Percentiles rank a stretch among this genome's conserved stretches.
Evolutionary conservation across 2,329 filamentous ascomycete species (phyloP).

Genomic region (Purpureocillium lavendulum): DNA sequence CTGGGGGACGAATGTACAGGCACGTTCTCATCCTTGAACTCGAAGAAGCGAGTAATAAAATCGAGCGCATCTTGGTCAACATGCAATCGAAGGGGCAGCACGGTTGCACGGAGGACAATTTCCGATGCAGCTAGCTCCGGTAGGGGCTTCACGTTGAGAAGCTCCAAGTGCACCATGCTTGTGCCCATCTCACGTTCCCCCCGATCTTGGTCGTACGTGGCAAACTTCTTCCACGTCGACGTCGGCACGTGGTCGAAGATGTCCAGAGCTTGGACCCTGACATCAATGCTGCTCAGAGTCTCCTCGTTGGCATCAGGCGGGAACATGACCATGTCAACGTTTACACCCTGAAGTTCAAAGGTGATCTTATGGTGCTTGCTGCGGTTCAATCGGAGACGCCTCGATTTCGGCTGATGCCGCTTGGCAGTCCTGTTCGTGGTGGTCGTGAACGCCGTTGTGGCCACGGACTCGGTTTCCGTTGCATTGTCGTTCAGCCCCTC

Average conservation of each 20-base stretch:
- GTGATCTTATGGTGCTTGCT: constrained; percentile 93
- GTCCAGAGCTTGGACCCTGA: constrained; percentile 75
- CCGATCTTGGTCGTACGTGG: constrained; percentile 82
- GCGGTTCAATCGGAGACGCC: constrained; percentile 65
- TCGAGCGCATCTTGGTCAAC: constrained; percentile 97
- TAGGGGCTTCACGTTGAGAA: constrained; percentile 81
- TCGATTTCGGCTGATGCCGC: constrained; percentile 36
- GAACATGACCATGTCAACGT: constrained; percentile 74
- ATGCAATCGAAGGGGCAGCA: constrained; percentile 82
- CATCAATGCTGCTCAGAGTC: constrained; percentile 78
- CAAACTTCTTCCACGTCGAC: constrained; percentile 97
- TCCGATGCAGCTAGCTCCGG: constrained; percentile 80
- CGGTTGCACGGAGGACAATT: constrained; percentile 68
- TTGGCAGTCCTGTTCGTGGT: constrained; percentile 43
- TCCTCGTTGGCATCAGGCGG: constrained; percentile 57
- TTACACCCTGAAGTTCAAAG: constrained; percentile 81
- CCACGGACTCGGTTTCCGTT: constrained; percentile 85
- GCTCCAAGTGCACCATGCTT: constrained; percentile 83
- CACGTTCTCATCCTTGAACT: constrained; percentile 77
- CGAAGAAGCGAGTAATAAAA: constrained; percentile 95
- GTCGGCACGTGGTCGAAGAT: constrained; percentile 91
- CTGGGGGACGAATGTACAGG: constrained; percentile 49
- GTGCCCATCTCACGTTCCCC: constrained; percentile 79
- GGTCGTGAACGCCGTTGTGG: constrained; percentile 62
- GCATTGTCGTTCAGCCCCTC: constrained; percentile 75